These are phyloP conservation scores for Clonostachys byssicola DNA, from an alignment of 2,329 filamentous ascomycete genomes.

Conservation along the genomic window DNA sequence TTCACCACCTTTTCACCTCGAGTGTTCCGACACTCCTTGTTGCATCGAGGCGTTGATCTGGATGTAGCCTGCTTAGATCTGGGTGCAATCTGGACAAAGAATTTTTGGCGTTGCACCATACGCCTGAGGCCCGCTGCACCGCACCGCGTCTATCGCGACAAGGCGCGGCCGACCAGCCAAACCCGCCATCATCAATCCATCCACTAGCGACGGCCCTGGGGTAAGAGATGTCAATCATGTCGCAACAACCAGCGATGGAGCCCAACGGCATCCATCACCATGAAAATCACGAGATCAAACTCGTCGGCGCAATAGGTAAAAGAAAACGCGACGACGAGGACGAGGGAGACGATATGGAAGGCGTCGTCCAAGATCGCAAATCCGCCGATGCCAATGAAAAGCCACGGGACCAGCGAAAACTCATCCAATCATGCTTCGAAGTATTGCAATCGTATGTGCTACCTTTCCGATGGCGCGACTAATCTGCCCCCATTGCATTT, in stretches of 20 bases:
- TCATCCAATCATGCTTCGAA: slow-evolving; percentile 30
- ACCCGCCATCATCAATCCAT: no score
- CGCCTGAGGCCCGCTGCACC: slow-evolving; percentile 8
- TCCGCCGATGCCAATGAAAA: slow-evolving; percentile 1
- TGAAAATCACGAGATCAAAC: slow-evolving; percentile 15
- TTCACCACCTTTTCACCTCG: no score
- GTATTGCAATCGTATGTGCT: slow-evolving; percentile 29
- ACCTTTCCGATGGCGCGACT: background rate
- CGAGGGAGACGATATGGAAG: slow-evolving; percentile 11
- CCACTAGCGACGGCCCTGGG: background rate
- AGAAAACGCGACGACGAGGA: slow-evolving; percentile 54
- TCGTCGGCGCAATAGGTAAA: slow-evolving; percentile 38
- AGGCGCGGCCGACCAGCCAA: background rate
- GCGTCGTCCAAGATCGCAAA: slow-evolving; percentile 4
- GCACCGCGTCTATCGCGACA: slow-evolving; percentile 32
- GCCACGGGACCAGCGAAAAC: slow-evolving; percentile 20
- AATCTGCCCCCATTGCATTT: slow-evolving; percentile 1
- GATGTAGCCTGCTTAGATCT: no score
- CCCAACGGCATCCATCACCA: slow-evolving; percentile 34
- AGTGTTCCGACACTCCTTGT: no score
- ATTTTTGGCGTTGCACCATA: slow-evolving; percentile 34
- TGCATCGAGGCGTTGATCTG: no score
- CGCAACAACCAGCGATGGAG: slow-evolving; percentile 31
- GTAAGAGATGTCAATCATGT: slow-evolving; percentile 25
- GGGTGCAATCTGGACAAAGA: slow-evolving; percentile 21